Conservation (phyloP, 176 grass and related monocot genomes). For the Aegilops speltoides region DNA sequence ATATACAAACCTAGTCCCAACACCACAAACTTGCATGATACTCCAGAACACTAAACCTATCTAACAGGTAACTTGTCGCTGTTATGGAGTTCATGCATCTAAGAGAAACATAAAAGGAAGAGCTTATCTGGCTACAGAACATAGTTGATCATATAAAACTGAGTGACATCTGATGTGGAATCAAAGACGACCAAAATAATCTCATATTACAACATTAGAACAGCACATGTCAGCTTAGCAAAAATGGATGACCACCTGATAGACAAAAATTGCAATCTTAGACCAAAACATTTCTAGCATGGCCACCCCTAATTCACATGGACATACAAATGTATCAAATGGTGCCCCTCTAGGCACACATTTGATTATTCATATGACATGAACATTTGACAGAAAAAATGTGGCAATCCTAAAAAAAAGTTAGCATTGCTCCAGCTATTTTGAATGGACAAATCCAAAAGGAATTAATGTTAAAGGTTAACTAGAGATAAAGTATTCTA, state of each 20-base stretch:
- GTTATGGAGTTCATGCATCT: slow-evolving; percentile 7
- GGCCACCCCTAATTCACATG: background rate
- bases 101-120: background rate
- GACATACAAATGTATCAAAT: background rate
- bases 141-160: slow-evolving; percentile 10
- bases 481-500: background rate
- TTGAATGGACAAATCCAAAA: slow-evolving; percentile 20
- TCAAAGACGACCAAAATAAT: background rate
- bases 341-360: background rate
- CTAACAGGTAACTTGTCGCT: slow-evolving; percentile 6
- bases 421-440: background rate
- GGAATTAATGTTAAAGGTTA: slow-evolving; percentile 22
- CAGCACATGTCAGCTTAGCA: background rate
- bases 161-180: background rate
- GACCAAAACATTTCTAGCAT: background rate
- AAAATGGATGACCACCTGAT: slow-evolving; percentile 12
- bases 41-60: background rate
- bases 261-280: slow-evolving; percentile 1
- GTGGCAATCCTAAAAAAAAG: background rate
- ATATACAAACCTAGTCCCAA: background rate
- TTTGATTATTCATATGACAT: background rate
- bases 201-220: background rate
- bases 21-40: slow-evolving; percentile 5
- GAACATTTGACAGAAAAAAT: background rate
- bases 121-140: slow-evolving; percentile 8